Conservation (phyloP, 1,284 basidiomycete genomes). For the Leccinum subspadiceum region DNA sequence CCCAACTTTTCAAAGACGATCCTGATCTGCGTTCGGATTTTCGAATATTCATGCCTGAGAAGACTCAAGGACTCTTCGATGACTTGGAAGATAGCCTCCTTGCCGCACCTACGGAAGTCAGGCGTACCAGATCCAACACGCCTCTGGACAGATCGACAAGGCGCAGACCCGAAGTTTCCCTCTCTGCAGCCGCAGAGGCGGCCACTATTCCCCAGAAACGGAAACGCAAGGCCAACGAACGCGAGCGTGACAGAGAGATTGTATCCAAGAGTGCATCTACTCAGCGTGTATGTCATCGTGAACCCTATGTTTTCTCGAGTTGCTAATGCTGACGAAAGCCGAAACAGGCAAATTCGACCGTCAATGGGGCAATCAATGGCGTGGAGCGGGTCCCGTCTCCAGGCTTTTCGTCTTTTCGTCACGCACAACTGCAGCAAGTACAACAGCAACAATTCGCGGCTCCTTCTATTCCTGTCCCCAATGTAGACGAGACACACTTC, state of each 20-base stretch:
- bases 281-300: slow-evolving; percentile 27
- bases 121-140: slow-evolving; percentile 29
- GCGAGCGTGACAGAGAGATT: slow-evolving; percentile 31
- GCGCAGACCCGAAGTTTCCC: slow-evolving; percentile 32
- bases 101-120: slow-evolving; percentile 22
- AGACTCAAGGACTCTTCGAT: slow-evolving; percentile 48
- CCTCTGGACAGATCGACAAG: slow-evolving; percentile 27
- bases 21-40: slow-evolving; percentile 92
- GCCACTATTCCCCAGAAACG: slow-evolving; percentile 55
- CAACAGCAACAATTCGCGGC: slow-evolving; percentile 30
- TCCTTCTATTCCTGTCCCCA: slow-evolving; percentile 32
- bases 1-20: slow-evolving; percentile 81
- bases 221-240: slow-evolving; percentile 55
- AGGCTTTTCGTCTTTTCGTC: slow-evolving; percentile 20
- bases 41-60: slow-evolving; percentile 86
- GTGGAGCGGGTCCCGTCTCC: slow-evolving; percentile 25
- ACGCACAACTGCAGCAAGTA: slow-evolving; percentile 28
- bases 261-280: slow-evolving; percentile 19
- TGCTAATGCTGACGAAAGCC: slow-evolving; percentile 13
- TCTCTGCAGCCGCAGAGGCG: slow-evolving; percentile 27
- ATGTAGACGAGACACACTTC: slow-evolving; percentile 78
- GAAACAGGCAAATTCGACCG: slow-evolving; percentile 22
- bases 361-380: slow-evolving; percentile 23
- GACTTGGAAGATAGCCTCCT: slow-evolving; percentile 37
- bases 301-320: background rate